A percentile compares a stretch with the other conserved stretches of the same genome.
These are phyloP conservation scores for Xylaria arbuscula DNA, from an alignment of 2,329 filamentous ascomycete genomes.

Conservation along the genomic window DNA sequence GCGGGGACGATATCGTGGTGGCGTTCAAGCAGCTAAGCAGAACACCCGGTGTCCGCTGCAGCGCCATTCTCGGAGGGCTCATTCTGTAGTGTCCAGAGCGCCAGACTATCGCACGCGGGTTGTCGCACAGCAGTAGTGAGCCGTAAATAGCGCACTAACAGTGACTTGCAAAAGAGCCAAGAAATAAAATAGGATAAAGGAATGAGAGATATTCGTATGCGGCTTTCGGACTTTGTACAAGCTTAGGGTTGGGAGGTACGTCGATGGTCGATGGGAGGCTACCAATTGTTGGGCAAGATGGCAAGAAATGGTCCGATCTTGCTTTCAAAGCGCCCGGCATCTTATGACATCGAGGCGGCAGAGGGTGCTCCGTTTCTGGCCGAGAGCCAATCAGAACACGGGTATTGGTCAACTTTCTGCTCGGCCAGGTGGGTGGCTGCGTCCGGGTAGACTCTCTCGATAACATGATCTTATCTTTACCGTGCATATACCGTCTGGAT, in stretches of 20 bases:
- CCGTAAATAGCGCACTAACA: constrained; percentile 23
- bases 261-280: neutral
- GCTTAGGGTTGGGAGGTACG: neutral
- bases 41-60: constrained; percentile 49
- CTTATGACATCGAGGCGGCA: constrained; percentile 48
- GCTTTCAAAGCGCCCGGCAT: constrained; percentile 40
- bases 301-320: constrained; percentile 48
- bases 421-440: neutral
- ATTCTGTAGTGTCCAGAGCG: constrained; percentile 48
- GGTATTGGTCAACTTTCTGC: constrained; percentile 47
- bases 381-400: constrained; percentile 53
- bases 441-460: constrained; percentile 16
- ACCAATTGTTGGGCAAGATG: constrained; percentile 31
- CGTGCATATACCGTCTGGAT: neutral
- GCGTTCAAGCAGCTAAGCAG: constrained; percentile 46
- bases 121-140: constrained; percentile 19
- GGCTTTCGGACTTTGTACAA: neutral
- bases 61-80: constrained; percentile 55
- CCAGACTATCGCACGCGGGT: constrained; percentile 4
- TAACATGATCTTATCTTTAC: constrained; percentile 8
- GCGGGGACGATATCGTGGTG: constrained; percentile 56
- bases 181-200: neutral
- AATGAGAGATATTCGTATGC: neutral
- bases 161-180: neutral
- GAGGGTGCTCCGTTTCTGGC: constrained; percentile 47